Conservation (phyloP, 192 early-diverging fungal species). For the Entophlyctis luteolus region DNA sequence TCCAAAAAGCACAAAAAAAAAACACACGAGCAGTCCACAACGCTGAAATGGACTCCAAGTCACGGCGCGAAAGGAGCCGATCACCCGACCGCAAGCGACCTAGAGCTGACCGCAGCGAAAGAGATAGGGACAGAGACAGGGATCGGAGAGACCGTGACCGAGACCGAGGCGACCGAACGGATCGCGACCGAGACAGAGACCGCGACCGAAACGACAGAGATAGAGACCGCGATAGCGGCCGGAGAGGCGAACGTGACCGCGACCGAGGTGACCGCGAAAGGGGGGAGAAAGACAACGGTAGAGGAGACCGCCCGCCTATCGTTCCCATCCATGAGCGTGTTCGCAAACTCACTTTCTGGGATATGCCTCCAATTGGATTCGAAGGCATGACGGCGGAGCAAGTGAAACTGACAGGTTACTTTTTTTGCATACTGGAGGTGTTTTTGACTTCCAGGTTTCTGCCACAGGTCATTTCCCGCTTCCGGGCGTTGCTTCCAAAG, state of each 20-base stretch:
- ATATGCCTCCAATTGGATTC: constrained; percentile 82
- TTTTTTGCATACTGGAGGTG: not conserved
- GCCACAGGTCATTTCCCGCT: constrained; percentile 69
- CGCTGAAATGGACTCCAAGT: constrained; percentile 38
- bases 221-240: constrained; percentile 1
- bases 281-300: constrained; percentile 4
- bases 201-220: constrained; percentile 4
- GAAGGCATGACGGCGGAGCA: constrained; percentile 80
- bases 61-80: constrained; percentile 44
- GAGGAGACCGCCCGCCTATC: not conserved
- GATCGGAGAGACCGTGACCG: constrained; percentile 32
- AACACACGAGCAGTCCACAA: not conserved
- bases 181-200: not conserved
- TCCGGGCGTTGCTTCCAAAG: constrained; percentile 46
- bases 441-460: not conserved
- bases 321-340: constrained; percentile 74
- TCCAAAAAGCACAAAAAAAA: not conserved
- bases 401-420: constrained; percentile 79
- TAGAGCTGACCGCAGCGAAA: constrained; percentile 25
- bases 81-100: constrained; percentile 52
- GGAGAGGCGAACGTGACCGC: constrained; percentile 14
- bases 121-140: constrained; percentile 42
- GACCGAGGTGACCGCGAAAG: not conserved
- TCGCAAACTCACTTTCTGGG: constrained; percentile 87
- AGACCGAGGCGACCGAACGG: constrained; percentile 36